phyloP scores from a whole-genome alignment of 2,329 filamentous ascomycete species.

The Cladorrhinum sp. region DNA sequence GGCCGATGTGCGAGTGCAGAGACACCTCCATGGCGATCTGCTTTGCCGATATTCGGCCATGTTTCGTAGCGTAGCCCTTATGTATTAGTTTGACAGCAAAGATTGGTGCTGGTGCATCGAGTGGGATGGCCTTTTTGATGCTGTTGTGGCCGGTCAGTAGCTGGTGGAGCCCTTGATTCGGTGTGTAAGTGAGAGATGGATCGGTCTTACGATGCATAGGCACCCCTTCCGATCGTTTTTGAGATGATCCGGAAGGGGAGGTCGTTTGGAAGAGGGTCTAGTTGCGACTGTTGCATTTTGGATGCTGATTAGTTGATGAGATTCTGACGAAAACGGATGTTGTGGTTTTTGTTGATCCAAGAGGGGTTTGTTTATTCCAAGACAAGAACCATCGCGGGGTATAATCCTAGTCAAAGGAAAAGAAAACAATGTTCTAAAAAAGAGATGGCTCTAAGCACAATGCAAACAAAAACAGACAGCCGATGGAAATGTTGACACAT shows the following conservation, averaged over 20 bases:
- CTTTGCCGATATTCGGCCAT: constrained; percentile 83
- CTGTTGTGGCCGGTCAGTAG: constrained; percentile 42
- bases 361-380: not conserved
- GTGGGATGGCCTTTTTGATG: constrained; percentile 88
- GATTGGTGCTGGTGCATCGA: constrained; percentile 65
- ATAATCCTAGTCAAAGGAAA: not conserved
- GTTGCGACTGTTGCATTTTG: constrained; percentile 71
- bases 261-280: constrained; percentile 78
- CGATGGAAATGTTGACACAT: not conserved
- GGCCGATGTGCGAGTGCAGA: constrained; percentile 81
- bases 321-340: not conserved
- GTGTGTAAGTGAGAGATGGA: constrained; percentile 16
- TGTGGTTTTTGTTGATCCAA: not conserved
- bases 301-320: constrained; percentile 19
- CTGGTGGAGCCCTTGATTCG: constrained; percentile 17
- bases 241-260: constrained; percentile 93
- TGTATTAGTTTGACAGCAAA: constrained; percentile 99
- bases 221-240: constrained; percentile 92
- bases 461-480: not conserved
- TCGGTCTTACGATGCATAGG: constrained; percentile 87
- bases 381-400: constrained; percentile 3
- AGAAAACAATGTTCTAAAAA: constrained; percentile 1
- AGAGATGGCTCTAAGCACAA: not conserved
- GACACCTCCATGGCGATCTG: constrained; percentile 91
- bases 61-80: constrained; percentile 86